These are phyloP conservation scores for Neolecta irregularis DNA, from an alignment of 1,139 yeast genomes.

Conservation along the genomic window DNA sequence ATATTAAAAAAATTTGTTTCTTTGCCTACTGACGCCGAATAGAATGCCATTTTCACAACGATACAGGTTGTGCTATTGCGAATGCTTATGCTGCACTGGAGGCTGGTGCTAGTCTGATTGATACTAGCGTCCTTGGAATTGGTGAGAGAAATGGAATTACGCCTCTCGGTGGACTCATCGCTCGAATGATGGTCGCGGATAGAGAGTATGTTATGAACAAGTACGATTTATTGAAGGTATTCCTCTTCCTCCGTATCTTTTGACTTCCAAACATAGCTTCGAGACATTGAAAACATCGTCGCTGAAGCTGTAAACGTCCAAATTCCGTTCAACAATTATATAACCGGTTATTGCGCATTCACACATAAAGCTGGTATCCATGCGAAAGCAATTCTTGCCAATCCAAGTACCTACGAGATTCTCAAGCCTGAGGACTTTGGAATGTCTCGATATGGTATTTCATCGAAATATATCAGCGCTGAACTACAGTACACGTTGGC, in stretches of 20 bases:
- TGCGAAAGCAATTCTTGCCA: constrained; percentile 95
- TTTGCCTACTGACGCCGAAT: too few species aligned
- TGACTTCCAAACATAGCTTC: too few species aligned
- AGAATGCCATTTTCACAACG: constrained; percentile 98
- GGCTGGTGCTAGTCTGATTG: constrained; percentile 92
- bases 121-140: constrained; percentile 89
- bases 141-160: constrained; percentile 99
- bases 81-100: constrained; percentile 96
- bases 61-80: constrained; percentile 97
- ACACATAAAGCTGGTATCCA: constrained; percentile 99
- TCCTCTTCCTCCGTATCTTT: too few species aligned
- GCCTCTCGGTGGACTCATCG: constrained; percentile 95
- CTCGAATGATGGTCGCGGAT: constrained; percentile 97
- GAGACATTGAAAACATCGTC: constrained; percentile 89
- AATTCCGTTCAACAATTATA: constrained; percentile 95
- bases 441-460: constrained; percentile 72
- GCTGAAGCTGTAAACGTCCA: constrained; percentile 96
- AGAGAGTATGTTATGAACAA: constrained; percentile 90
- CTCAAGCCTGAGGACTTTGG: constrained; percentile 91
- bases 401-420: constrained; percentile 95
- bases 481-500: constrained; percentile 96
- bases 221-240: constrained; percentile 90
- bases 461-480: too few species aligned
- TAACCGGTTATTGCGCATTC: constrained; percentile 98
- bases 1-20: too few species aligned